A percentile compares a stretch with the other conserved stretches of the same genome.
Evolutionary conservation across 139 green algal species (phyloP).

Genomic region (Coelastrella sp.): DNA sequence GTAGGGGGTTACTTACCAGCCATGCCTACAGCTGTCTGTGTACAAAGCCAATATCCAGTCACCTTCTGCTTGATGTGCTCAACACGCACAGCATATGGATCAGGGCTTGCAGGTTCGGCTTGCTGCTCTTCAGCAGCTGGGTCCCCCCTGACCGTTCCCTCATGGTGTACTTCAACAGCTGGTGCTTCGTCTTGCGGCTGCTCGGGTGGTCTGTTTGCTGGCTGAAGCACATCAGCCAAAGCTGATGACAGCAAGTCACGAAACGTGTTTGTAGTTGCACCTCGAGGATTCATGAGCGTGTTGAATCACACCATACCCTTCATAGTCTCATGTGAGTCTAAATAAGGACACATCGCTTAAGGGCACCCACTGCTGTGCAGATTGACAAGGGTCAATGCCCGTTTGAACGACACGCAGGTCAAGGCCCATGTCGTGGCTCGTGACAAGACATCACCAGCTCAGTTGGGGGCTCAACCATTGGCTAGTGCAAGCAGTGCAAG

Average conservation of each 20-base stretch:
- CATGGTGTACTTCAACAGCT: background rate
- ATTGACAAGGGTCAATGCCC: background rate
- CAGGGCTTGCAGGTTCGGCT: background rate
- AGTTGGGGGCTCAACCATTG: no score
- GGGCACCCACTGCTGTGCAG: background rate
- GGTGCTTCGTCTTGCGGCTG: background rate
- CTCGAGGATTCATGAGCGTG: background rate
- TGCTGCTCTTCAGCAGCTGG: background rate
- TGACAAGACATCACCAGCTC: no score
- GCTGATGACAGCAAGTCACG: background rate
- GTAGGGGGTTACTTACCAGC: background rate
- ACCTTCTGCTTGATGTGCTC: conserved; percentile 27
- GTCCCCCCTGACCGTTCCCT: background rate
- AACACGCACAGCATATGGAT: background rate
- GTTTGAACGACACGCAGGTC: background rate
- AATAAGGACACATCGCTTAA: background rate
- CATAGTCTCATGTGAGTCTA: background rate
- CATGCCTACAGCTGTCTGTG: no score
- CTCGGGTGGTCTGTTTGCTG: background rate
- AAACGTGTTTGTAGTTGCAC: background rate
- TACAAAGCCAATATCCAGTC: background rate
- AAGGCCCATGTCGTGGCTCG: no score
- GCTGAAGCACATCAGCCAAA: background rate
- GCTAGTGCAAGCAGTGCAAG: no score
- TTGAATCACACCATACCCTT: background rate